Evolutionary conservation across 2,329 filamentous ascomycete genomes (phyloP).

Genomic region (Trichoderma atrobrunneum): DNA sequence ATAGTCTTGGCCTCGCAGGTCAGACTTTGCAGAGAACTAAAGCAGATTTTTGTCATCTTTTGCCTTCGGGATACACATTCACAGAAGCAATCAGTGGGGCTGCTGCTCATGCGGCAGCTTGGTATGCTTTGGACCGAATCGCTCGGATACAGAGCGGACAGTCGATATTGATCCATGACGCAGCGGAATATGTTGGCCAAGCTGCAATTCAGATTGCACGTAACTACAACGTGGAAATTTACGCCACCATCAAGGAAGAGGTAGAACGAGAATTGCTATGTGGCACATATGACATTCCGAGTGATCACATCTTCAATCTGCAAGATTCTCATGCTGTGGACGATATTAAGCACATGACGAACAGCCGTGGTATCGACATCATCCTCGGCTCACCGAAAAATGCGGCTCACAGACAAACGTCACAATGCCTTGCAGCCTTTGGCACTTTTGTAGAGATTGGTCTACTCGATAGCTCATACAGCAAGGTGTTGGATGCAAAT

Average conservation of each 20-base stretch:
- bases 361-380: not conserved
- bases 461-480: not conserved
- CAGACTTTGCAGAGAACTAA: not conserved
- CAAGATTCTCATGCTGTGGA: not conserved
- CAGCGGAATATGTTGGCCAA: not conserved
- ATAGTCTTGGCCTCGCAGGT: not conserved
- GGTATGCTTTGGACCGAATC: not conserved
- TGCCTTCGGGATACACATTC: not conserved
- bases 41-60: not conserved
- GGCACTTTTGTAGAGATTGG: not conserved
- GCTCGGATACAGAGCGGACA: not conserved
- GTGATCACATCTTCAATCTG: not conserved
- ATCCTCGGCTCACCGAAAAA: not conserved
- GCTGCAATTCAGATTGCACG: not conserved
- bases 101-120: not conserved
- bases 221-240: not conserved
- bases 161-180: not conserved
- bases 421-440: not conserved
- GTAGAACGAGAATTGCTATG: not conserved
- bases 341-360: not conserved
- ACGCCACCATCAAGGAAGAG: not conserved
- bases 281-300: not conserved
- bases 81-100: not conserved
- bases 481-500: not conserved
- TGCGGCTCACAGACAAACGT: not conserved